Percentiles rank a stretch among this genome's conserved stretches.
These are phyloP conservation scores for Chlamydomonas sp. DNA, from an alignment of 139 green algal species.

Conservation along the genomic window DNA sequence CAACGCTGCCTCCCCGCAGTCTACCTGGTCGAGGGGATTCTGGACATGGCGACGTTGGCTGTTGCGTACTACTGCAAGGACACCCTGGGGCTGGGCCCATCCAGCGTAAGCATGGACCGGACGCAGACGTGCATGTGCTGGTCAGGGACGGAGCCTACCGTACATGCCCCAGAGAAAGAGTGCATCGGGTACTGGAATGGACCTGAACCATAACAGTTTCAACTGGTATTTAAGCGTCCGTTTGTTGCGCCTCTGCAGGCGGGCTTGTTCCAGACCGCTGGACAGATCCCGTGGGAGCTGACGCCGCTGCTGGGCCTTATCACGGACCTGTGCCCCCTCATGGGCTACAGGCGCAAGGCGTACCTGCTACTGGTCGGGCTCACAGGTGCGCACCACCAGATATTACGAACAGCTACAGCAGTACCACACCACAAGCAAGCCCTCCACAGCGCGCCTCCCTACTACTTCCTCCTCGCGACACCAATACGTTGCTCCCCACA, in stretches of 20 bases:
- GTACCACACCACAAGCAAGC: no score
- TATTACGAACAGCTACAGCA: no score
- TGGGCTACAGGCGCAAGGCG: slow-evolving; percentile 21
- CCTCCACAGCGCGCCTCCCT: no score
- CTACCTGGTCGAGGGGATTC: slow-evolving; percentile 11
- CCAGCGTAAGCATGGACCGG: not conserved
- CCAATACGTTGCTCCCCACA: no score
- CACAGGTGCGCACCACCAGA: not conserved
- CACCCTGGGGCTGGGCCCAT: not conserved
- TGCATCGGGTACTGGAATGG: no score
- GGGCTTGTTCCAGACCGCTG: not conserved
- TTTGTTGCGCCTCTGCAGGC: not conserved
- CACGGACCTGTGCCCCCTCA: slow-evolving; percentile 16
- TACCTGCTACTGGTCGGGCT: slow-evolving; percentile 23
- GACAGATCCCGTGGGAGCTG: slow-evolving; percentile 19
- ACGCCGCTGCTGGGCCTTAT: slow-evolving; percentile 24
- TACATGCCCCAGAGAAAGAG: no score
- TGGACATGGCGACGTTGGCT: not conserved
- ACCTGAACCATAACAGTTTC: no score
- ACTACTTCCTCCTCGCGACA: no score
- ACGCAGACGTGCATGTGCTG: no score
- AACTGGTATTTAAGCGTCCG: no score
- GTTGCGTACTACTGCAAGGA: slow-evolving; percentile 29
- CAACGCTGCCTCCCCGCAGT: not conserved
- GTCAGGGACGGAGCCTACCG: no score